Base-by-base conservation (phyloP, 2,329 filamentous ascomycete genomes). In the Ceratocystis eucalypticola region DNA sequence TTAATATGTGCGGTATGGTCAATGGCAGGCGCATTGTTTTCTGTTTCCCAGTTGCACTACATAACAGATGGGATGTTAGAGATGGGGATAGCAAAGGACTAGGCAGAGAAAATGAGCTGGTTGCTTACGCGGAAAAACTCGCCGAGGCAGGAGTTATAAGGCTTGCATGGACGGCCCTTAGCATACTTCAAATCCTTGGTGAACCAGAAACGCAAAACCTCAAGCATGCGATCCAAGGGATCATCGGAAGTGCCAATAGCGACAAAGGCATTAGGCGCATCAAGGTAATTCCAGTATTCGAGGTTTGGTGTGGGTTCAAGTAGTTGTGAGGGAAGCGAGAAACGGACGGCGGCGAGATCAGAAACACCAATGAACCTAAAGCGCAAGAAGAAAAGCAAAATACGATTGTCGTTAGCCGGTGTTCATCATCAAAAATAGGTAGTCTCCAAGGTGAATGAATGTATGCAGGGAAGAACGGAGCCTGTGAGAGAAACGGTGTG, bases 111-210 rank as follows among this genome's bases (percentile, higher is more conserved):
- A 45, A 55, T 44, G 17, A 44, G 28, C 50, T 22, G 46, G 37
- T 64, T 28, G 78, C 85, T 72, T 79, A 92, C 89, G 78, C 91
- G 84, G 78, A 99, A 99, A 78, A 99, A 99, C 78, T 99, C 94
- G 70, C 94, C 94, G 63, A 99, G 78, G 45, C 91, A 92, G 61
- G 92, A 96, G 77, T 99, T 99, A 79, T 99, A 99, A 10, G 94
- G 94, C 77, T 99, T 99, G 85, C 93, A 97, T 55, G 94, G 94
- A 79, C 92, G 96, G 68, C 93, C 93, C 79, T 97, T 97, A 75
- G 95, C 90, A 73, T 97, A 99, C 84, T 99, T 99, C 76, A 99
- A 76, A 76, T 99, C 94, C 76, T 99, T 99, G 69, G 94, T 97
- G 73, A 97, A 96, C 94, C 94, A 99, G 77, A 97, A 99, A 68